phyloP scores from a whole-genome alignment of 768 basidiomycete species.

The Gloeostereum incarnatum region DNA sequence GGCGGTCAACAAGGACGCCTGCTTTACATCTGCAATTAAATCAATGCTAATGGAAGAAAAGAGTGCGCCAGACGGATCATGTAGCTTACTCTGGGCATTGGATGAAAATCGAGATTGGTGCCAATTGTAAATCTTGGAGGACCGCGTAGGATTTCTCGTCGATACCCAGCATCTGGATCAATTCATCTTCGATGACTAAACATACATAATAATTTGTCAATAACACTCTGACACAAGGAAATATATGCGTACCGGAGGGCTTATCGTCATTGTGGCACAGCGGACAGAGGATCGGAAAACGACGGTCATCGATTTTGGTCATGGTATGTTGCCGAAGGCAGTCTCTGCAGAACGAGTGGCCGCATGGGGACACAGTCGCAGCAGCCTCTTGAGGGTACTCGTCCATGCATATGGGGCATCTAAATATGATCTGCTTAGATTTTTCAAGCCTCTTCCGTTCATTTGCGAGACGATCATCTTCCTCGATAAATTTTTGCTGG shows the following conservation, averaged over 20 bases:
- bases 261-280: constrained; percentile 29
- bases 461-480: constrained; percentile 24
- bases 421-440: constrained; percentile 24
- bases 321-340: constrained; percentile 36
- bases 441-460: constrained; percentile 21
- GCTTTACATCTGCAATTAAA: constrained; percentile 32
- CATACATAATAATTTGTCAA: background rate
- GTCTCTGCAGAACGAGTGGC: constrained; percentile 42
- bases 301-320: constrained; percentile 39
- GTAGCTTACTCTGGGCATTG: constrained; percentile 40
- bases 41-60: background rate
- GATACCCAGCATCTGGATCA: constrained; percentile 38
- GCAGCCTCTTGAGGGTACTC: constrained; percentile 29
- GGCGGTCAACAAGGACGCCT: constrained; percentile 39
- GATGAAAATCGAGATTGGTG: constrained; percentile 28
- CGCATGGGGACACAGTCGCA: constrained; percentile 32
- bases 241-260: constrained; percentile 20
- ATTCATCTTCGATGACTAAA: constrained; percentile 26
- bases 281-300: constrained; percentile 56
- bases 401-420: constrained; percentile 53
- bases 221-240: constrained; percentile 6
- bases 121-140: constrained; percentile 38
- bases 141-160: constrained; percentile 27
- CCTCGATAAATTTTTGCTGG: constrained; percentile 29
- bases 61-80: background rate